Conservation (phyloP, 495 filamentous ascomycete genomes). For the Letharia lupina region DNA sequence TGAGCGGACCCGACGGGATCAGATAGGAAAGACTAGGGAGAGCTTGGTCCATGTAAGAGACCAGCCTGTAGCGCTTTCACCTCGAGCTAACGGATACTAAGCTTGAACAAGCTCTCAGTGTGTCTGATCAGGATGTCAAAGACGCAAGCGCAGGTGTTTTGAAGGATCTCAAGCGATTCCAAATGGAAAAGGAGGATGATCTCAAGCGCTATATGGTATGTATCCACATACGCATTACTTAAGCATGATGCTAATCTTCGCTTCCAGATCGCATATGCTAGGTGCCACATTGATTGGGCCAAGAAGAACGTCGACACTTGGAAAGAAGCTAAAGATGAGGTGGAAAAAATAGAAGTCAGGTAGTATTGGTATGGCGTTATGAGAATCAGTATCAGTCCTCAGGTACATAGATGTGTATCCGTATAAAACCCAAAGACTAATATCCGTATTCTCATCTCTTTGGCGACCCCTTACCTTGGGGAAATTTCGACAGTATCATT, state of each 20-base stretch:
- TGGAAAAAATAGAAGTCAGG: conserved; percentile 69
- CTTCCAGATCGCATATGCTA: conserved; percentile 77
- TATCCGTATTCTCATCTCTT: neutral
- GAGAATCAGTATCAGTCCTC: conserved; percentile 3
- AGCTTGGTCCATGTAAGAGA: conserved; percentile 47
- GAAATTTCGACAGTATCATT: neutral
- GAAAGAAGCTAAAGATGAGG: conserved; percentile 90
- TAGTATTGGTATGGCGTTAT: conserved; percentile 28
- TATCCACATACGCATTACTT: conserved; percentile 17
- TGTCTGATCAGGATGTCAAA: conserved; percentile 80
- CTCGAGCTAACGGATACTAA: conserved; percentile 32
- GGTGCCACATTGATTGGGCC: conserved; percentile 96
- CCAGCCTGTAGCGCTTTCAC: conserved; percentile 12
- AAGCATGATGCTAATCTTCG: neutral
- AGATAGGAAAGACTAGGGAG: conserved; percentile 91
- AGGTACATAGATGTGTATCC: conserved; percentile 10
- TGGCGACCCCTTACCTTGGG: neutral
- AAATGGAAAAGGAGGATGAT: conserved; percentile 89
- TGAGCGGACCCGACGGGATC: conserved; percentile 82
- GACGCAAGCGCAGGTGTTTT: conserved; percentile 80
- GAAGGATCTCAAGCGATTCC: conserved; percentile 84
- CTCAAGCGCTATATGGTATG: conserved; percentile 90
- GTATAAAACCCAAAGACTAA: neutral
- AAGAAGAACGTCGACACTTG: conserved; percentile 92
- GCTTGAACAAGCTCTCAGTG: conserved; percentile 81